Evolutionary conservation across 441 rosid species (phyloP).

Genomic region (Croton laevigatus): DNA sequence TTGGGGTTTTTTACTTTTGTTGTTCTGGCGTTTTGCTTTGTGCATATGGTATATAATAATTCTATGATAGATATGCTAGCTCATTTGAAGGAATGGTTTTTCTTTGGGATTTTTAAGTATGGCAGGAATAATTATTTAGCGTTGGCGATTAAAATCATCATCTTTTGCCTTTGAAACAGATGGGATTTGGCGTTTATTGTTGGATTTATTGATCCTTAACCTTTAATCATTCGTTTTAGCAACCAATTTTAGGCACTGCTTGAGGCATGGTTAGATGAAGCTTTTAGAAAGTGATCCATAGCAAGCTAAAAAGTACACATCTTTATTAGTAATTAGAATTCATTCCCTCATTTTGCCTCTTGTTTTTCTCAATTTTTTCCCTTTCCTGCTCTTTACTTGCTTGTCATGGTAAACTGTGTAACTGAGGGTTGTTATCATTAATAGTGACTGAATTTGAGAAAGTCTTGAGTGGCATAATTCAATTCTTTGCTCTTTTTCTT

Average conservation of each 20-base stretch:
- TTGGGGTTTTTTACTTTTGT: not conserved
- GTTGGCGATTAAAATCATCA: not conserved
- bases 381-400: not conserved
- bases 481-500: not conserved
- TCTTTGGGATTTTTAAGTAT: not conserved
- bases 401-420: not conserved
- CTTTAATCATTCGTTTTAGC: too few species aligned
- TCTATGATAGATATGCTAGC: not conserved
- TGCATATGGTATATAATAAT: not conserved
- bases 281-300: not conserved
- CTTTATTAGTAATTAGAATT: not conserved
- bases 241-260: not conserved
- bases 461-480: not conserved
- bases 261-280: not conserved
- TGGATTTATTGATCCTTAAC: not conserved
- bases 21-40: not conserved
- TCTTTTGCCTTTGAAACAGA: not conserved
- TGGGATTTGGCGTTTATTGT: not conserved
- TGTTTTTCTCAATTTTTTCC: not conserved
- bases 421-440: not conserved
- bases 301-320: not conserved
- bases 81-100: not conserved
- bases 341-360: not conserved
- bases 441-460: not conserved
- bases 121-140: not conserved